These are phyloP conservation scores for Aphanocladium album DNA, from an alignment of 2,329 filamentous ascomycete genomes.

Conservation along the genomic window DNA sequence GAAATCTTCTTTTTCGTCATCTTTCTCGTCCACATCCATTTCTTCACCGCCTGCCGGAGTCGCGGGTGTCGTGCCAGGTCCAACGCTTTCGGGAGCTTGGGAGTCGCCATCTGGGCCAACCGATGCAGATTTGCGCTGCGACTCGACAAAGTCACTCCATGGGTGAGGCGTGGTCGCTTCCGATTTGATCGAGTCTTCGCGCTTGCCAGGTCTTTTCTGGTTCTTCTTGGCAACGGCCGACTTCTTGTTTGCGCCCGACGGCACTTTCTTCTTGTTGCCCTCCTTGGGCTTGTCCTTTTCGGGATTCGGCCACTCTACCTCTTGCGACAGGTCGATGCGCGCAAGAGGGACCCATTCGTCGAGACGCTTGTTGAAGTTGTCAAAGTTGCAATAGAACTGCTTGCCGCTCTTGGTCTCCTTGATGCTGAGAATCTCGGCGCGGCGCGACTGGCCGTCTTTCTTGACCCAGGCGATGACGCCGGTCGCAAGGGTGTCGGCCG, in stretches of 20 bases:
- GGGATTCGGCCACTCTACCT: conserved; percentile 93
- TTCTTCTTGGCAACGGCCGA: conserved; percentile 49
- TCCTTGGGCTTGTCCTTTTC: conserved; percentile 80
- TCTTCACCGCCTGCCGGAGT: conserved; percentile 45
- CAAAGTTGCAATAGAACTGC: conserved; percentile 94
- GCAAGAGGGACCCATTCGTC: conserved; percentile 82
- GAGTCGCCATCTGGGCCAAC: conserved; percentile 39
- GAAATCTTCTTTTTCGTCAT: conserved; percentile 51
- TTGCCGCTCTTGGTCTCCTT: conserved; percentile 82
- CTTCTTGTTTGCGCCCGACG: conserved; percentile 54
- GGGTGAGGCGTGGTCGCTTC: conserved; percentile 51
- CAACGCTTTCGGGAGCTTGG: conserved; percentile 38
- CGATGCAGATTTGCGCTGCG: conserved; percentile 40
- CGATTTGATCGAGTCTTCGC: conserved; percentile 50
- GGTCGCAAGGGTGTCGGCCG: conserved; percentile 67
- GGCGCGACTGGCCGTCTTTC: conserved; percentile 76
- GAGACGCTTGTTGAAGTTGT: conserved; percentile 88
- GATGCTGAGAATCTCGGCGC: conserved; percentile 95
- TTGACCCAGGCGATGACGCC: conserved; percentile 58
- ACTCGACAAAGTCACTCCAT: conserved; percentile 48
- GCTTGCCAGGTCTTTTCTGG: conserved; percentile 50
- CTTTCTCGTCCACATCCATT: conserved; percentile 51
- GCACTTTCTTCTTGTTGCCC: conserved; percentile 65
- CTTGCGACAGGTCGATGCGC: conserved; percentile 79
- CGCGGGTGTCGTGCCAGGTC: conserved; percentile 41